These are phyloP conservation scores for Sporodiniella umbellata DNA, from an alignment of 371 early-diverging fungal genomes.

Conservation along the genomic window DNA sequence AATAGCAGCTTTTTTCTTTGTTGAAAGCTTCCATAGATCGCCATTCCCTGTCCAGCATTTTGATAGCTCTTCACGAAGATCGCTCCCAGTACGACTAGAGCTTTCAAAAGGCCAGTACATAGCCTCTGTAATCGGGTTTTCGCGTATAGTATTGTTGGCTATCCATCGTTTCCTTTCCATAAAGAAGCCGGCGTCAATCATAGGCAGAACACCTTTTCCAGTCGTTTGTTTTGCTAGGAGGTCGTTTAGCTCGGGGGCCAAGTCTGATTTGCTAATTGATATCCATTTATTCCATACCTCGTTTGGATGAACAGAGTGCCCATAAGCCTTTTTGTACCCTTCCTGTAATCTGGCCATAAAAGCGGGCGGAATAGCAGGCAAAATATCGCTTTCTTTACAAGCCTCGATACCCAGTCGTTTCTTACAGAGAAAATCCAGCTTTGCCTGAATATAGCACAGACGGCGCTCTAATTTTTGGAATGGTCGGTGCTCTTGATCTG, in stretches of 20 bases:
- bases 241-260: not conserved
- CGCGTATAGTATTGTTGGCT: slow-evolving; percentile 2
- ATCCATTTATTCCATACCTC: slow-evolving; percentile 9
- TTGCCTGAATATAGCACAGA: slow-evolving; percentile 10
- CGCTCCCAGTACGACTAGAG: slow-evolving; percentile 6
- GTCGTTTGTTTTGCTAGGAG: not conserved
- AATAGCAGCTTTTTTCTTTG: not conserved
- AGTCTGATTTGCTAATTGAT: too few species aligned
- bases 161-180: slow-evolving; percentile 12
- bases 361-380: slow-evolving; percentile 18
- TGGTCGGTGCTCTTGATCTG: slow-evolving; percentile 23
- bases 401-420: slow-evolving; percentile 10
- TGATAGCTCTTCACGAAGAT: slow-evolving; percentile 8
- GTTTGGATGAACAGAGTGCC: not conserved
- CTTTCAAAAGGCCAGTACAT: slow-evolving; percentile 29
- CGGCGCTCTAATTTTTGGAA: slow-evolving; percentile 18
- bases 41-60: slow-evolving; percentile 10
- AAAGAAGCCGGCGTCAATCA: slow-evolving; percentile 9
- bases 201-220: slow-evolving; percentile 19
- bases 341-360: slow-evolving; percentile 6
- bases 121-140: slow-evolving; percentile 12
- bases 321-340: not conserved
- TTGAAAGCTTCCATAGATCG: slow-evolving; percentile 15
- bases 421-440: slow-evolving; percentile 18
- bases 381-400: slow-evolving; percentile 10